Evolutionary conservation across 2,329 filamentous ascomycete genomes (phyloP).

Genomic region (Cryphonectria radicalis): DNA sequence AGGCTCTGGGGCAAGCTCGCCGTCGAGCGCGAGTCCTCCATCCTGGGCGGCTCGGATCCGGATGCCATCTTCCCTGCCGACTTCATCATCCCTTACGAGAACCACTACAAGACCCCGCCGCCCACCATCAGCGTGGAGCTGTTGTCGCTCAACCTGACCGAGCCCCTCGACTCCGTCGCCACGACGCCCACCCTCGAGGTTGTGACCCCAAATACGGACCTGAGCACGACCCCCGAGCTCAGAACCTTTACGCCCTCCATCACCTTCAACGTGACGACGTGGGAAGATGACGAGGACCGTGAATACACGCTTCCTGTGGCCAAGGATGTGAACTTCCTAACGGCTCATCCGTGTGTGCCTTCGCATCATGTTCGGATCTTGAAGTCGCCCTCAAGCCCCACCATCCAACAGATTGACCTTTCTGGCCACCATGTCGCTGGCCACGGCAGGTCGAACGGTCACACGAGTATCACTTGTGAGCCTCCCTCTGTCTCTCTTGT

Average conservation of each 20-base stretch:
- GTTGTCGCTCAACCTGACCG: constrained; percentile 53
- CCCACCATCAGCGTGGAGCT: constrained; percentile 55
- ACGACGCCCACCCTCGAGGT: constrained; percentile 48
- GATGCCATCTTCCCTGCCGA: constrained; percentile 62
- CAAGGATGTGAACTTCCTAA: constrained; percentile 68
- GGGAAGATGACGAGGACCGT: constrained; percentile 44
- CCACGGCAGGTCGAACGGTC: constrained; percentile 48
- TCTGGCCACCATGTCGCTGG: constrained; percentile 46
- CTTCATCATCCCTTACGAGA: constrained; percentile 65
- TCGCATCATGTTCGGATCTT: constrained; percentile 61
- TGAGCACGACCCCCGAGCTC: constrained; percentile 38
- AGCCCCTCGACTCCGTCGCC: constrained; percentile 48
- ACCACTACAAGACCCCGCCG: constrained; percentile 52
- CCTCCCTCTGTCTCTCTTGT: neutral
- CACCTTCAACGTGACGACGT: constrained; percentile 47
- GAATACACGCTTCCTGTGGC: constrained; percentile 51
- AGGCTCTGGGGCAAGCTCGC: constrained; percentile 64
- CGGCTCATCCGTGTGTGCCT: constrained; percentile 66
- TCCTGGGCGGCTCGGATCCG: constrained; percentile 61
- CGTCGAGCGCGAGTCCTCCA: constrained; percentile 63
- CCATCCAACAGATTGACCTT: constrained; percentile 61
- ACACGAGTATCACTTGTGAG: constrained; percentile 54
- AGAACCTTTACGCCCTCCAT: constrained; percentile 47
- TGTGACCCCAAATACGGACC: constrained; percentile 43
- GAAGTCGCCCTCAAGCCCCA: constrained; percentile 63